Conservation (phyloP, 2,329 filamentous ascomycete species). For the Ophiognomonia clavigignenti-juglandacearum region DNA sequence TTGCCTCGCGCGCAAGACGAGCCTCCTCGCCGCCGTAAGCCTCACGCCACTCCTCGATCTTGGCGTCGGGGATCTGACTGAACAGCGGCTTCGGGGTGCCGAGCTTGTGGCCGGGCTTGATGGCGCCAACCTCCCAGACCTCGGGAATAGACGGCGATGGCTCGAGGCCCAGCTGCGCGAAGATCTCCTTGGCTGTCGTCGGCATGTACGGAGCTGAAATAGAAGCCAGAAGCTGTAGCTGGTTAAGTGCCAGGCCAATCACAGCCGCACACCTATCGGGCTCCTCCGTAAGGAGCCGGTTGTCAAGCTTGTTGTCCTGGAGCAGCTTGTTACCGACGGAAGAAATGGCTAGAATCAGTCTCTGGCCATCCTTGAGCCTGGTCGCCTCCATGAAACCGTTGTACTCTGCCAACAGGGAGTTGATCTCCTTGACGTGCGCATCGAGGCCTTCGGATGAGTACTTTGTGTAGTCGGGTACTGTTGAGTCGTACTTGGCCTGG, state of each 20-base stretch:
- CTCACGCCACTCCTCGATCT: conserved; percentile 77
- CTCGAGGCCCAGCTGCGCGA: conserved; percentile 66
- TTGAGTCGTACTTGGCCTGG: conserved; percentile 38
- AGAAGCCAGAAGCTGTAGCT: conserved; percentile 75
- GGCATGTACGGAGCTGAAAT: conserved; percentile 84
- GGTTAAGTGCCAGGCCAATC: conserved; percentile 78
- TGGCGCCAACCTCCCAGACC: conserved; percentile 54
- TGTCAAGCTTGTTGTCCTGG: conserved; percentile 38
- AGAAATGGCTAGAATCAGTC: conserved; percentile 63
- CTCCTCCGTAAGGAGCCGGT: conserved; percentile 45
- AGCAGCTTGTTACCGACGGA: conserved; percentile 48
- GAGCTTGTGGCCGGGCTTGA: conserved; percentile 73
- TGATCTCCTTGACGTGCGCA: conserved; percentile 56
- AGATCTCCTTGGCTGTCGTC: conserved; percentile 68
- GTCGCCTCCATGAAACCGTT: conserved; percentile 64
- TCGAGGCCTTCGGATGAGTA: conserved; percentile 50
- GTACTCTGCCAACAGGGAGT: conserved; percentile 62
- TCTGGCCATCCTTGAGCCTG: conserved; percentile 63
- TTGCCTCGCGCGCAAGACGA: conserved; percentile 64
- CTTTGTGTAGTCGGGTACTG: conserved; percentile 42
- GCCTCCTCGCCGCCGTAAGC: conserved; percentile 63
- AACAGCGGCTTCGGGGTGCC: conserved; percentile 77
- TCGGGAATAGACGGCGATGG: conserved; percentile 57
- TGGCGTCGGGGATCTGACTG: conserved; percentile 74
- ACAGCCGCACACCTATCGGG: conserved; percentile 51